Conservation (phyloP, 169 alveolate species). For the Eimeria maxima region DNA sequence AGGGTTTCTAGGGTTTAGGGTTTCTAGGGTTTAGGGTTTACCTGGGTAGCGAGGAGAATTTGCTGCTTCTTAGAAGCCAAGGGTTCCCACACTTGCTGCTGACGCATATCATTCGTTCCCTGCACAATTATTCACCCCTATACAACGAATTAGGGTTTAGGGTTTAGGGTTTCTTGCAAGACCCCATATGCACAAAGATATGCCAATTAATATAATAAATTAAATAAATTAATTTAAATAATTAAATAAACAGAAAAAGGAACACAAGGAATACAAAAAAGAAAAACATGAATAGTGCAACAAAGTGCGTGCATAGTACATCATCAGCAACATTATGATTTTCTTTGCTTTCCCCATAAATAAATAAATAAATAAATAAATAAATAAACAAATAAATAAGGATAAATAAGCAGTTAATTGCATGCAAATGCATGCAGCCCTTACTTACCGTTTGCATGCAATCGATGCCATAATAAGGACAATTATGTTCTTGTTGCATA, state of each 20-base stretch:
- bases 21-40: constrained; percentile 82
- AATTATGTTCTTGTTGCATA: constrained; percentile 91
- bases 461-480: constrained; percentile 96
- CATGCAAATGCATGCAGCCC: no score
- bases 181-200: no score
- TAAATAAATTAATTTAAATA: no score
- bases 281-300: no score
- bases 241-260: no score
- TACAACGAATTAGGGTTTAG: neutral
- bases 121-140: constrained; percentile 17
- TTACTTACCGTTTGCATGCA: constrained; percentile 91
- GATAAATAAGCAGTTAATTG: neutral
- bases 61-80: constrained; percentile 97
- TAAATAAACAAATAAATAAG: neutral
- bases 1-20: neutral
- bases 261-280: no score
- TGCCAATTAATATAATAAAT: no score
- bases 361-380: no score
- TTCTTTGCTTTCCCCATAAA: no score
- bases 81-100: constrained; percentile 96
- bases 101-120: constrained; percentile 92
- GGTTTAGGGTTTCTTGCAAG: no score
- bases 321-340: no score
- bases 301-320: no score
- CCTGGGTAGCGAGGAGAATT: constrained; percentile 98